phyloP scores from a whole-genome alignment of 352 stramenopile genomes.

The Globisporangium megalacanthum region DNA sequence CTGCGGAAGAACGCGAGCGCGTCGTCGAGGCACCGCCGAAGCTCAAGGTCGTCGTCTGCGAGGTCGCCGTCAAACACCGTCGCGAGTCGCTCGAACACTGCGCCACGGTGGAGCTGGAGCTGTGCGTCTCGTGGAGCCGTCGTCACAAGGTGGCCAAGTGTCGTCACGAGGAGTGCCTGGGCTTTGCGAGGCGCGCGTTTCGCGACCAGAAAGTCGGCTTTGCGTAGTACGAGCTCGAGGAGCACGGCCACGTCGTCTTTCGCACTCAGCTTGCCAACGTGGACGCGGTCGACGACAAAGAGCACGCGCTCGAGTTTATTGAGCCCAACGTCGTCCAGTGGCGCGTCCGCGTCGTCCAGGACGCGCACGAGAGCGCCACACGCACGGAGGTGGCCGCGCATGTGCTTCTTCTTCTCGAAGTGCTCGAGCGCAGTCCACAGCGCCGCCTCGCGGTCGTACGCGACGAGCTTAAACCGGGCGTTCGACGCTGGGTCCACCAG shows the following conservation, averaged over 20 bases:
- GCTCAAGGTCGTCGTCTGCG: conserved; percentile 17
- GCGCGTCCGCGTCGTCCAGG: conserved; percentile 12
- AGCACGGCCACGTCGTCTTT: conserved; percentile 27
- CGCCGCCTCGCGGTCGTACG: conserved; percentile 18
- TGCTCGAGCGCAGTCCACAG: conserved; percentile 37
- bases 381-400: conserved; percentile 40
- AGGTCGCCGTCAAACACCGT: conserved; percentile 18
- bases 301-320: conserved; percentile 31
- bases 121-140: conserved; percentile 9
- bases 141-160: conserved; percentile 19
- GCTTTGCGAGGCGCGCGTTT: conserved; percentile 6
- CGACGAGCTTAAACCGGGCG: conserved; percentile 10
- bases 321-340: conserved; percentile 8
- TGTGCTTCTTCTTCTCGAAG: conserved; percentile 39
- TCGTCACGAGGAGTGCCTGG: conserved; percentile 26
- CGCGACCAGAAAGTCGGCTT: conserved; percentile 29
- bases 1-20: conserved; percentile 19
- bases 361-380: conserved; percentile 23
- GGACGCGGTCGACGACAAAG: conserved; percentile 29
- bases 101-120: conserved; percentile 15
- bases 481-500: conserved; percentile 30
- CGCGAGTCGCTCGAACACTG: conserved; percentile 19
- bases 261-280: conserved; percentile 25
- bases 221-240: conserved; percentile 31
- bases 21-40: conserved; percentile 22